These are phyloP conservation scores for Russula emetica DNA, from an alignment of 768 basidiomycete species.

Conservation along the genomic window DNA sequence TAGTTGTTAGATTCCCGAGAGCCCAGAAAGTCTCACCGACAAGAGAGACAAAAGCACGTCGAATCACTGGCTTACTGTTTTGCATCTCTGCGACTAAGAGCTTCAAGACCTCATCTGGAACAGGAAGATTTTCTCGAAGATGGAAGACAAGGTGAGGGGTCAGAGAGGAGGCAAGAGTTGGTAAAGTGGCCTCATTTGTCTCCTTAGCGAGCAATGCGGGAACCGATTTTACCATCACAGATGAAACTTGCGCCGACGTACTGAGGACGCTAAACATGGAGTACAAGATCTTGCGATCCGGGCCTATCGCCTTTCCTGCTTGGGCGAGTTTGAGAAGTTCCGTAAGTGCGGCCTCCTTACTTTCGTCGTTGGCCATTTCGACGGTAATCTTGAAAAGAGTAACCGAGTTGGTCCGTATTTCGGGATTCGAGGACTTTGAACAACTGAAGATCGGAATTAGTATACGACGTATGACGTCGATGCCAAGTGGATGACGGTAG, in stretches of 20 bases:
- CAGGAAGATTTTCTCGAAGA: conserved; percentile 40
- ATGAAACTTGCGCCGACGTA: conserved; percentile 48
- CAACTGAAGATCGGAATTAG: conserved; percentile 58
- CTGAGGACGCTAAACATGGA: conserved; percentile 61
- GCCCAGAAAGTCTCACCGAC: conserved; percentile 59
- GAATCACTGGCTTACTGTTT: conserved; percentile 55
- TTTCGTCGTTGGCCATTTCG: conserved; percentile 36
- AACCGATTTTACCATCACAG: conserved; percentile 41
- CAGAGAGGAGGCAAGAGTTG: conserved; percentile 52
- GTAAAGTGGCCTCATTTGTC: conserved; percentile 61
- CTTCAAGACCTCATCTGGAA: conserved; percentile 44
- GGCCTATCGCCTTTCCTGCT: conserved; percentile 78
- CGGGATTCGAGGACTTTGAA: conserved; percentile 67
- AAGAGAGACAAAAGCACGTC: conserved; percentile 59
- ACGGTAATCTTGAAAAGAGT: conserved; percentile 52
- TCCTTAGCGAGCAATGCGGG: conserved; percentile 63
- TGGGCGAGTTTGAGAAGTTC: conserved; percentile 75
- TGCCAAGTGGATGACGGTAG: conserved; percentile 48
- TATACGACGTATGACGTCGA: conserved; percentile 48
- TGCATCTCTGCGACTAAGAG: conserved; percentile 70
- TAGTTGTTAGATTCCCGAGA: conserved; percentile 38
- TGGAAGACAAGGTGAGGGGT: conserved; percentile 54
- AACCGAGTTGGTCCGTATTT: conserved; percentile 53
- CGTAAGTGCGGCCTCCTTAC: conserved; percentile 45
- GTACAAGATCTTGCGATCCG: conserved; percentile 84